Evolutionary conservation across 2,329 filamentous ascomycete species (phyloP).

Genomic region (Elsinoe necatrix): DNA sequence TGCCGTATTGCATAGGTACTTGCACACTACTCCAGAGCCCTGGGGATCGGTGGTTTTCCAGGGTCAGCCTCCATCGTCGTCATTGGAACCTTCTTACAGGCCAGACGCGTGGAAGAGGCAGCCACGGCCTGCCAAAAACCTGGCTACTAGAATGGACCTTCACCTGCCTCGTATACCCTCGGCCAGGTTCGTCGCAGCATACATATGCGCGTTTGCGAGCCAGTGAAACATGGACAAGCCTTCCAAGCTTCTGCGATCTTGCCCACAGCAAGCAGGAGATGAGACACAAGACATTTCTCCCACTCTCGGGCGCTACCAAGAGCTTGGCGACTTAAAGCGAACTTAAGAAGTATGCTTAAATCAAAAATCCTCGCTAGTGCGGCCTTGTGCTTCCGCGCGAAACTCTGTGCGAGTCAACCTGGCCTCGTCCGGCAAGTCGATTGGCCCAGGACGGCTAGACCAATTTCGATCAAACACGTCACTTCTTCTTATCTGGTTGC

Average conservation of each 20-base stretch:
- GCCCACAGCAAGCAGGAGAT: neutral
- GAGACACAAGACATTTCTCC: neutral
- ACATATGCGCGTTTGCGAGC: neutral
- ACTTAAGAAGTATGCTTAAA: neutral
- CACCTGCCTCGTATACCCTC: neutral
- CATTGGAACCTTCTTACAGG: neutral
- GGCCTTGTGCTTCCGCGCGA: conserved; percentile 5
- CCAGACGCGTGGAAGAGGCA: neutral
- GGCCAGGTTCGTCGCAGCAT: neutral
- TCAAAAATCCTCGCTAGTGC: neutral
- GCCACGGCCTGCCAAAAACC: neutral
- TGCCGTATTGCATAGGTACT: too few relatives aligned
- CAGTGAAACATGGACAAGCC: neutral
- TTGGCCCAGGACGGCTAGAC: neutral
- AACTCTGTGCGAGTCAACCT: neutral
- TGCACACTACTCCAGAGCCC: conserved; percentile 2
- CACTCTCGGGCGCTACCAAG: neutral
- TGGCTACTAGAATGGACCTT: neutral
- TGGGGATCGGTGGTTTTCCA: neutral
- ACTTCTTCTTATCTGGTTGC: neutral
- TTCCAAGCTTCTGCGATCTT: neutral
- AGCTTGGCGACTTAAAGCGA: neutral
- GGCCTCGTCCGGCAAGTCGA: neutral
- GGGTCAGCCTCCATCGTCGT: neutral
- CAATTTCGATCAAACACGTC: neutral